These are phyloP conservation scores for Artemisia annua DNA, from an alignment of 129 eudicot species.

Conservation along the genomic window DNA sequence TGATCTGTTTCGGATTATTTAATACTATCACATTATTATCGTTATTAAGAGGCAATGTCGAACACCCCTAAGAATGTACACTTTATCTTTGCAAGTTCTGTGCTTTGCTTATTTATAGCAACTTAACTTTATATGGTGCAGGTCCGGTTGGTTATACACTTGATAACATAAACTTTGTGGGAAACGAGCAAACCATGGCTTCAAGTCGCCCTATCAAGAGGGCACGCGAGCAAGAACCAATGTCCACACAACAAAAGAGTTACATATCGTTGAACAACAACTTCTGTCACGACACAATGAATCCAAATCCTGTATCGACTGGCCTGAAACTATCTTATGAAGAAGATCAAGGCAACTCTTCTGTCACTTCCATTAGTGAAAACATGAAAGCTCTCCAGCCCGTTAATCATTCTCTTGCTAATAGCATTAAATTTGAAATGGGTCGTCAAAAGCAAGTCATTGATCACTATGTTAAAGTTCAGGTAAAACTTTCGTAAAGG, in stretches of 20 bases:
- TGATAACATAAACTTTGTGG: slow-evolving; percentile 39
- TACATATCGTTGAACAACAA: slow-evolving; percentile 46
- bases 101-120: neutral
- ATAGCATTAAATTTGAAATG: slow-evolving; percentile 44
- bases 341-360: slow-evolving; percentile 56
- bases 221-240: slow-evolving; percentile 39
- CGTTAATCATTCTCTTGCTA: slow-evolving; percentile 27
- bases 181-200: slow-evolving; percentile 36
- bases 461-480: slow-evolving; percentile 48
- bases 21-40: too few relatives aligned
- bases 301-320: slow-evolving; percentile 53
- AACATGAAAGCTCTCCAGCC: slow-evolving; percentile 41
- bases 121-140: slow-evolving; percentile 27
- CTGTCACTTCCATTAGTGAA: slow-evolving; percentile 45
- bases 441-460: slow-evolving; percentile 53
- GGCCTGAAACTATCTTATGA: slow-evolving; percentile 61
- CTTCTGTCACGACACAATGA: slow-evolving; percentile 32
- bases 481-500: slow-evolving; percentile 33
- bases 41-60: too few relatives aligned
- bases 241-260: slow-evolving; percentile 38
- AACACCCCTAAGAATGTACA: too few relatives aligned
- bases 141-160: slow-evolving; percentile 45
- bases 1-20: too few relatives aligned
- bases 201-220: slow-evolving; percentile 44
- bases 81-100: neutral